Percentiles rank a stretch among this genome's conserved stretches.
These are phyloP conservation scores for Hypoxylon subgilvum DNA, from an alignment of 495 filamentous ascomycete species.

Conservation along the genomic window DNA sequence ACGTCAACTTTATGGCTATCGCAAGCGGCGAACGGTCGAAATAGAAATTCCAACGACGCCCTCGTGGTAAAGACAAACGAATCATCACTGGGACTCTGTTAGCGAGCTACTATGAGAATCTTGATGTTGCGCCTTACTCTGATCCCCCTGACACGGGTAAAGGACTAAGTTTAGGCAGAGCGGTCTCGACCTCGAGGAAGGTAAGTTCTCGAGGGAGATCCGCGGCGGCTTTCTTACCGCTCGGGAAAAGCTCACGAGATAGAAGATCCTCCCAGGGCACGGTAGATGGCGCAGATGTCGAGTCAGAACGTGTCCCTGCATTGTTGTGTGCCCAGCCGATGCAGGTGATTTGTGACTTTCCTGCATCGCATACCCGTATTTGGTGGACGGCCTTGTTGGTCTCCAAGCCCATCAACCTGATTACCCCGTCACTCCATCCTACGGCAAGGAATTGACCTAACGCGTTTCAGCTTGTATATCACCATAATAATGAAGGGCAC, in stretches of 20 bases:
- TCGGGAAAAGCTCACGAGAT: constrained; percentile 44
- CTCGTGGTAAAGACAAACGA: constrained; percentile 70
- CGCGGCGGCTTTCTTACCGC: constrained; percentile 40
- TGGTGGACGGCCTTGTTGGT: constrained; percentile 79
- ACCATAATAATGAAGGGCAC: not conserved
- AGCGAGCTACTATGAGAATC: constrained; percentile 19
- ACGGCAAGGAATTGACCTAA: constrained; percentile 78
- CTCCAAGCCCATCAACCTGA: constrained; percentile 75
- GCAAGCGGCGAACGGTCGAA: constrained; percentile 64
- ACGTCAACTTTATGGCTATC: constrained; percentile 79
- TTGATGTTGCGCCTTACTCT: constrained; percentile 52
- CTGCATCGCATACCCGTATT: constrained; percentile 54
- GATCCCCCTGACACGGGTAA: constrained; percentile 64
- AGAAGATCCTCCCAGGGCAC: constrained; percentile 41
- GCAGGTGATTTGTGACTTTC: constrained; percentile 60
- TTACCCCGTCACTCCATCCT: constrained; percentile 73
- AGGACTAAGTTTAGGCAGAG: constrained; percentile 78
- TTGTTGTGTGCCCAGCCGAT: constrained; percentile 77
- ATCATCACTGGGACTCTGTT: constrained; percentile 61
- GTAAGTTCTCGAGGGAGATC: constrained; percentile 81
- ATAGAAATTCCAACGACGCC: constrained; percentile 71
- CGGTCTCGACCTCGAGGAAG: constrained; percentile 77
- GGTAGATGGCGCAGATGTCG: constrained; percentile 20
- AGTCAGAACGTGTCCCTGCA: constrained; percentile 51
- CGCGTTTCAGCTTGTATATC: constrained; percentile 17